Evolutionary conservation across 2,329 filamentous ascomycete genomes (phyloP).

Genomic region (Xylariaceae sp.): DNA sequence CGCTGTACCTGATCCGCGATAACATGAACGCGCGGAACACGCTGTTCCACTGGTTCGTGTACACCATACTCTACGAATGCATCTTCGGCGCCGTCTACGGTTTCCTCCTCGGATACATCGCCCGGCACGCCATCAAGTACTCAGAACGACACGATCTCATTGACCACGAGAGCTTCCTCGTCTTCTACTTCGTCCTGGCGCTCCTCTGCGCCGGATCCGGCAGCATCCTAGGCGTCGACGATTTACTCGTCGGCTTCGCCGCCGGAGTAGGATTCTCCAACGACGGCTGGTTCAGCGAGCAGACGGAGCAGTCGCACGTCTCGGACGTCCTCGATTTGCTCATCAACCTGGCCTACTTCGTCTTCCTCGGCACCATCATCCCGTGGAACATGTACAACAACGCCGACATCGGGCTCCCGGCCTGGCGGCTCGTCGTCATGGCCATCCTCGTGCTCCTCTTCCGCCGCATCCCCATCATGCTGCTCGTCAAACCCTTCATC

Average conservation of each 20-base stretch:
- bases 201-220: slow-evolving; percentile 96
- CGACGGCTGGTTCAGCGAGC: slow-evolving; percentile 97
- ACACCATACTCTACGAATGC: slow-evolving; percentile 91
- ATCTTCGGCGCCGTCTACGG: slow-evolving; percentile 87
- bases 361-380: slow-evolving; percentile 95
- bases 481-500: slow-evolving; percentile 83
- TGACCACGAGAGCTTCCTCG: slow-evolving; percentile 93
- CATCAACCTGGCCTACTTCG: slow-evolving; percentile 96
- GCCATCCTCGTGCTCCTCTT: slow-evolving; percentile 93
- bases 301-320: slow-evolving; percentile 96
- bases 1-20: slow-evolving; percentile 83
- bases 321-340: slow-evolving; percentile 98
- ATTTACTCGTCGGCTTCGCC: slow-evolving; percentile 89
- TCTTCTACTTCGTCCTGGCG: slow-evolving; percentile 96
- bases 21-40: slow-evolving; percentile 63
- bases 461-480: slow-evolving; percentile 91
- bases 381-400: slow-evolving; percentile 91
- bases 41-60: slow-evolving; percentile 82
- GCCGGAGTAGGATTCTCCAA: slow-evolving; percentile 97
- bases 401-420: slow-evolving; percentile 63
- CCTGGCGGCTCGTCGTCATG: slow-evolving; percentile 90
- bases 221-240: slow-evolving; percentile 84
- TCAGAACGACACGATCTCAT: slow-evolving; percentile 83
- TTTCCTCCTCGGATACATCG: slow-evolving; percentile 83
- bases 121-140: slow-evolving; percentile 81